Percentiles rank a stretch among this genome's conserved stretches.
Conservation (phyloP, 352 stramenopile species). For the Paralagenidium karlingii region DNA sequence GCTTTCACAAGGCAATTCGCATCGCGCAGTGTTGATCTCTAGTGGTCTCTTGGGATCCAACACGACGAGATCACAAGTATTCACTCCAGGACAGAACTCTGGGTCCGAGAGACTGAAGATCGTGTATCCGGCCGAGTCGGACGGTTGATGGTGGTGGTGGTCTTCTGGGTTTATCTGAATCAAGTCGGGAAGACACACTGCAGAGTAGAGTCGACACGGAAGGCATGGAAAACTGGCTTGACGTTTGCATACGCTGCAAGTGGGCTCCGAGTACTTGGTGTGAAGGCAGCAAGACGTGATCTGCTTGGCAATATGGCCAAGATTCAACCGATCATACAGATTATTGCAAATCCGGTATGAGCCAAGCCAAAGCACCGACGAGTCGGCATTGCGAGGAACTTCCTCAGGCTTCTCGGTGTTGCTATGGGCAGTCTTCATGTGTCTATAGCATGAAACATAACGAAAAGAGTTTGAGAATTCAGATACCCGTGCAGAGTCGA, state of each 20-base stretch:
- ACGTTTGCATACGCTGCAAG: conserved; percentile 13
- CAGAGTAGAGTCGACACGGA: conserved; percentile 9
- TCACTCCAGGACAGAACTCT: conserved; percentile 3
- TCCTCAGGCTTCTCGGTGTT: background rate
- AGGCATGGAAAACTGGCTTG: conserved; percentile 9
- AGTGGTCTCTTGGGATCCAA: background rate
- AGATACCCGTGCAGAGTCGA: conserved; percentile 1
- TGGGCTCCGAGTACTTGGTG: background rate
- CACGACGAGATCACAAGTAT: background rate
- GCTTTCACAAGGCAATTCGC: too few species aligned
- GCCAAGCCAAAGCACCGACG: conserved; percentile 27
- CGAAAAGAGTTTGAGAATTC: background rate
- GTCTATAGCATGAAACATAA: conserved; percentile 12
- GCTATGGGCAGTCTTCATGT: background rate
- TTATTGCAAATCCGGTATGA: conserved; percentile 19
- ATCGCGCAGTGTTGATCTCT: too few species aligned
- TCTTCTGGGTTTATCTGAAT: background rate
- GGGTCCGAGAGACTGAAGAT: conserved; percentile 8
- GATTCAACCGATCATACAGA: conserved; percentile 9
- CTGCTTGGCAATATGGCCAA: background rate
- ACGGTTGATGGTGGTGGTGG: too few species aligned
- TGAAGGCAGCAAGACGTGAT: conserved; percentile 9
- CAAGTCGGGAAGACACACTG: conserved; percentile 2
- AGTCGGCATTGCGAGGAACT: conserved; percentile 1
- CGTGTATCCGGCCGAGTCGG: conserved; percentile 1